Conservation (phyloP, 2,329 filamentous ascomycete genomes). For the Purpureocillium lavendulum region DNA sequence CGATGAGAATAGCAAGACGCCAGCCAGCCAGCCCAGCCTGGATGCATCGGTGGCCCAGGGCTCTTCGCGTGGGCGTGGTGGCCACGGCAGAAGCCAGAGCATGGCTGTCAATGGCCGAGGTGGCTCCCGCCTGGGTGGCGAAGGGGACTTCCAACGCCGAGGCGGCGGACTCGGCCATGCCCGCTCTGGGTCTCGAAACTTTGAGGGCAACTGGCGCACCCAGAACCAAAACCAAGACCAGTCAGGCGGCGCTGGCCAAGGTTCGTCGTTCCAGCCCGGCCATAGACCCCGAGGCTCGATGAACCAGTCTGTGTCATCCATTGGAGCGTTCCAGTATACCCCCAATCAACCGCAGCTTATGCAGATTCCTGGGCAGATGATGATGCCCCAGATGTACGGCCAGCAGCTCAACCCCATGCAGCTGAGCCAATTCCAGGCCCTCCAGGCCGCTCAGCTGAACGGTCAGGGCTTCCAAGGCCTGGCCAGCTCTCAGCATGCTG, state of each 20-base stretch:
- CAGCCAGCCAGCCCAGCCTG: slow-evolving; percentile 18
- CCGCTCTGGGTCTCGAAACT: slow-evolving; percentile 81
- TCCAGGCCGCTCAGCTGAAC: slow-evolving; percentile 81
- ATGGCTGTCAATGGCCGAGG: slow-evolving; percentile 72
- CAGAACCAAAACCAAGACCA: slow-evolving; percentile 58
- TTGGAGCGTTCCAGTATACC: slow-evolving; percentile 80
- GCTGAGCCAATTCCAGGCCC: slow-evolving; percentile 80
- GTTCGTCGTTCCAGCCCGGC: slow-evolving; percentile 78
- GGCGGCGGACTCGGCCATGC: slow-evolving; percentile 57
- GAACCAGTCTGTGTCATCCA: slow-evolving; percentile 73
- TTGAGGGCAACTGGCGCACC: slow-evolving; percentile 96
- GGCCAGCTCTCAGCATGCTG: slow-evolving; percentile 64
- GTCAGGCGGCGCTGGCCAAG: slow-evolving; percentile 38
- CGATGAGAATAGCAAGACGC: slow-evolving; percentile 30
- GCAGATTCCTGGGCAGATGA: slow-evolving; percentile 77
- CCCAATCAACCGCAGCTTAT: slow-evolving; percentile 79
- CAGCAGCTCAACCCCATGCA: slow-evolving; percentile 85
- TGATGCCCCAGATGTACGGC: slow-evolving; percentile 80
- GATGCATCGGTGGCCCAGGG: slow-evolving; percentile 29
- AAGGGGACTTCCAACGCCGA: slow-evolving; percentile 62
- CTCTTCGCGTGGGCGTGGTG: slow-evolving; percentile 45
- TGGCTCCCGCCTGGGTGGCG: slow-evolving; percentile 49
- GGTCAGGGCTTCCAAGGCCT: slow-evolving; percentile 65
- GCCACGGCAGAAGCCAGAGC: slow-evolving; percentile 77
- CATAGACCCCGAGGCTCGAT: slow-evolving; percentile 82